These are phyloP conservation scores for Xylaria cubensis DNA, from an alignment of 495 filamentous ascomycete genomes.

Conservation along the genomic window DNA sequence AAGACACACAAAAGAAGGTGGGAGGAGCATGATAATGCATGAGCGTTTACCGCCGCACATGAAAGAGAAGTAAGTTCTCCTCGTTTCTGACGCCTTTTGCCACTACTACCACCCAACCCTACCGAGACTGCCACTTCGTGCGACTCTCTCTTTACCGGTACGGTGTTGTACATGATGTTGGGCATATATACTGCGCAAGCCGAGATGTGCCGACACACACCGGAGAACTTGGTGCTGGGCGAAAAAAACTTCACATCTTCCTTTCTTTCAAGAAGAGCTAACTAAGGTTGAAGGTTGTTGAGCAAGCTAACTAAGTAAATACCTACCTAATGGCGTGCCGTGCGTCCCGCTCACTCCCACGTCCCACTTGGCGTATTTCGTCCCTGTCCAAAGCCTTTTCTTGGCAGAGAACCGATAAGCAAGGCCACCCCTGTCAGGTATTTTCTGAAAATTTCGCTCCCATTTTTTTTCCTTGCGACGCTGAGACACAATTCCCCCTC, in stretches of 20 bases:
- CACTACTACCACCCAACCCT: background rate
- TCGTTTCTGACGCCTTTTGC: slow-evolving; percentile 12
- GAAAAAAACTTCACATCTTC: background rate
- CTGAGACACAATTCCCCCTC: slow-evolving; percentile 7
- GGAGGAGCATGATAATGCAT: slow-evolving; percentile 18
- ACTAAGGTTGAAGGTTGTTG: background rate
- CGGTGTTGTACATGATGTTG: background rate
- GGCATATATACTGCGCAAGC: slow-evolving; percentile 17
- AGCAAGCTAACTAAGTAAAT: background rate
- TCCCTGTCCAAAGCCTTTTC: slow-evolving; percentile 16
- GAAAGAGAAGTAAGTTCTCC: background rate
- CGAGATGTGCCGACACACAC: slow-evolving; percentile 12
- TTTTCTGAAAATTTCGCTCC: slow-evolving; percentile 9
- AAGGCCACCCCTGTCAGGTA: slow-evolving; percentile 13
- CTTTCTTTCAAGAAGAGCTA: background rate
- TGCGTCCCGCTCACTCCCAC: background rate
- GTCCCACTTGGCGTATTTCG: background rate
- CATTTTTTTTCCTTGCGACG: slow-evolving; percentile 13
- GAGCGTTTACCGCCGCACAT: background rate
- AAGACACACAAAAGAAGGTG: background rate
- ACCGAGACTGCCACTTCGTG: background rate
- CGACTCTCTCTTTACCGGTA: background rate
- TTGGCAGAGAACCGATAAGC: slow-evolving; percentile 11
- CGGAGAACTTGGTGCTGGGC: background rate
- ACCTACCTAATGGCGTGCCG: background rate